A percentile compares a stretch with the other conserved stretches of the same genome.
These are phyloP conservation scores for Lactifluus subvellereus DNA, from an alignment of 768 basidiomycete genomes.

Conservation along the genomic window DNA sequence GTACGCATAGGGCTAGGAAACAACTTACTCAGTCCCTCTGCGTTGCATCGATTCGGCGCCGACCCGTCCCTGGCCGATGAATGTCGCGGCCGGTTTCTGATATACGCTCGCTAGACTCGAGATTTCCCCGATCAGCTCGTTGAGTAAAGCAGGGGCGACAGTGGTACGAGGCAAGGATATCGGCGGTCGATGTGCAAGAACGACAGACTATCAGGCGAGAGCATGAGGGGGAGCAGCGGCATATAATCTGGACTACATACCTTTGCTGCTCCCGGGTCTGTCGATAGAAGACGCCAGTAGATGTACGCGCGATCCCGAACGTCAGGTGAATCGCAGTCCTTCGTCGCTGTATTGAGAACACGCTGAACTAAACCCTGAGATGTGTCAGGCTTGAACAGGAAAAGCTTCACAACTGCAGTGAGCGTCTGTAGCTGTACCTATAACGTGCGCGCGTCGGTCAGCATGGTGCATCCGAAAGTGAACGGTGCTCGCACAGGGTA, in stretches of 20 bases:
- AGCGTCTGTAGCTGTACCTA: constrained; percentile 68
- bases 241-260: constrained; percentile 34
- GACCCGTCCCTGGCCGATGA: constrained; percentile 86
- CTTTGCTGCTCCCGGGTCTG: constrained; percentile 94
- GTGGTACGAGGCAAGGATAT: constrained; percentile 91
- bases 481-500: constrained; percentile 58
- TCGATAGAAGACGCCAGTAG: constrained; percentile 93
- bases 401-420: constrained; percentile 95
- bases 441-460: not conserved
- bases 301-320: constrained; percentile 97
- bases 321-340: constrained; percentile 95
- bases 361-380: constrained; percentile 89
- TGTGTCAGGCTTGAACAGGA: constrained; percentile 89
- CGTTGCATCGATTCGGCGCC: constrained; percentile 73
- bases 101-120: constrained; percentile 91
- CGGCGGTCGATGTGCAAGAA: constrained; percentile 86
- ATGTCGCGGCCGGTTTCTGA: constrained; percentile 95
- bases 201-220: constrained; percentile 54
- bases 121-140: constrained; percentile 88
- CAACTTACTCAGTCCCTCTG: constrained; percentile 53
- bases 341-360: constrained; percentile 91
- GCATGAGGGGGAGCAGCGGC: not conserved
- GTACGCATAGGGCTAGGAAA: not conserved
- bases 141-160: constrained; percentile 78
- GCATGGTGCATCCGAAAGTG: not conserved